A percentile compares a stretch with the other conserved stretches of the same genome.
Conservation (phyloP, 2,329 filamentous ascomycete genomes). For the Alternaria postmessia region DNA sequence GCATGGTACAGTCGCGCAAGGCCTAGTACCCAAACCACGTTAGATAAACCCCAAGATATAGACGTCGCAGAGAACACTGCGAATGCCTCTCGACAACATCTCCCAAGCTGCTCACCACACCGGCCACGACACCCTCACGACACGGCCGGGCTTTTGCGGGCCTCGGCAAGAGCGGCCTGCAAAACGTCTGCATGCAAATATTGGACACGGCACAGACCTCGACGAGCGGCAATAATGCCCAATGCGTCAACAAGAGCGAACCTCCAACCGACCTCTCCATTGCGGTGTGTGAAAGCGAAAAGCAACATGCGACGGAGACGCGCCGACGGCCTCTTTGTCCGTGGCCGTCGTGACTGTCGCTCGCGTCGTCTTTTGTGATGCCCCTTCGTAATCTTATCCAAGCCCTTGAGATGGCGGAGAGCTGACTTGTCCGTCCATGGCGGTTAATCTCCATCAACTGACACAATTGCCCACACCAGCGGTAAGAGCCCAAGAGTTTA, state of each 20-base stretch:
- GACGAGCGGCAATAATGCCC: slow-evolving; percentile 39
- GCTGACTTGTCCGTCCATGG: slow-evolving; percentile 8
- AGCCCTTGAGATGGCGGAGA: slow-evolving; percentile 15
- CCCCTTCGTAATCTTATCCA: slow-evolving; percentile 6
- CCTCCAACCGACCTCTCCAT: slow-evolving; percentile 24
- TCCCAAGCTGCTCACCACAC: neutral
- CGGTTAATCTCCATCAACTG: slow-evolving; percentile 30
- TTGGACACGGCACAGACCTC: slow-evolving; percentile 46
- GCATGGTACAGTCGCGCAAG: slow-evolving; percentile 25
- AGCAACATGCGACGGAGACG: slow-evolving; percentile 25
- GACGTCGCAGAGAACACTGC: slow-evolving; percentile 4
- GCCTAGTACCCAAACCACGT: slow-evolving; percentile 34
- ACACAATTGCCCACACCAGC: slow-evolving; percentile 10
- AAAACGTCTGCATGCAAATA: slow-evolving; percentile 44
- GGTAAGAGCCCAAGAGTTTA: slow-evolving; percentile 12
- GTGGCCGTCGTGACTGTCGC: neutral
- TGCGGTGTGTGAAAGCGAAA: slow-evolving; percentile 29
- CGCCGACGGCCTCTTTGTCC: slow-evolving; percentile 8
- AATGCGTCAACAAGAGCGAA: slow-evolving; percentile 34
- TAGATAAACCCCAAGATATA: slow-evolving; percentile 23
- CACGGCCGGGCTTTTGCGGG: slow-evolving; percentile 20
- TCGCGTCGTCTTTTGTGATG: neutral
- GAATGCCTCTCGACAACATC: slow-evolving; percentile 5
- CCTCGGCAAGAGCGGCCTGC: slow-evolving; percentile 33
- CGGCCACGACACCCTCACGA: slow-evolving; percentile 12